Conservation (phyloP, 345 rosid genomes). For the thale cress (Arabidopsis thaliana) region DNA sequence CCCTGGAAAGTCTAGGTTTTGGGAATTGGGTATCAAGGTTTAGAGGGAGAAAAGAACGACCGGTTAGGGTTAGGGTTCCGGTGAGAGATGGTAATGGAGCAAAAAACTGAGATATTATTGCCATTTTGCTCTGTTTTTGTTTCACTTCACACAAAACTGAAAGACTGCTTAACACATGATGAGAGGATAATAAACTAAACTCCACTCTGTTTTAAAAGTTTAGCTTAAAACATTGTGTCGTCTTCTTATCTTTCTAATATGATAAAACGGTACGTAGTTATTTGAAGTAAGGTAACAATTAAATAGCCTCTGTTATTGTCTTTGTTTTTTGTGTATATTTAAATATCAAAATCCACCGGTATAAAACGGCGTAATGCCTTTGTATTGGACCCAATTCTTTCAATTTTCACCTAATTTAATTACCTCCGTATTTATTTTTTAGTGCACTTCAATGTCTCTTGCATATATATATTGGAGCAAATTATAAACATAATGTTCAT, state of each 20-base stretch:
- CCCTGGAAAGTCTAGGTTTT: slow-evolving; percentile 31
- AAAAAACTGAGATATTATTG: slow-evolving; percentile 54
- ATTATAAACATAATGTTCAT: slow-evolving; percentile 12
- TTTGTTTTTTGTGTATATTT: neutral
- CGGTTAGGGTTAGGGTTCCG: slow-evolving; percentile 35
- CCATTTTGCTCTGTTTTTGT: slow-evolving; percentile 43
- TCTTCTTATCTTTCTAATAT: neutral
- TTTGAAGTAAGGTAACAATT: slow-evolving; percentile 27
- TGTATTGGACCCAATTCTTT: slow-evolving; percentile 38
- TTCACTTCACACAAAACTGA: slow-evolving; percentile 27
- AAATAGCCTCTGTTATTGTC: slow-evolving; percentile 43
- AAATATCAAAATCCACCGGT: slow-evolving; percentile 31
- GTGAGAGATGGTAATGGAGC: slow-evolving; percentile 45
- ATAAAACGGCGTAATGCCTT: slow-evolving; percentile 32
- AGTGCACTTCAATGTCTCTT: slow-evolving; percentile 25
- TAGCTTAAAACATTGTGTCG: neutral
- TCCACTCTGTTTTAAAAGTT: neutral
- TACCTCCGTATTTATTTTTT: slow-evolving; percentile 33
- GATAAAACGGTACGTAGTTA: neutral
- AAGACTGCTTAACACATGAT: slow-evolving; percentile 16
- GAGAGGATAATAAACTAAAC: slow-evolving; percentile 44
- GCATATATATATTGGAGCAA: slow-evolving; percentile 34
- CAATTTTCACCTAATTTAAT: slow-evolving; percentile 47
- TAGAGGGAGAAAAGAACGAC: slow-evolving; percentile 42
- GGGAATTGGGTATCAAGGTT: slow-evolving; percentile 25